Base-by-base conservation (phyloP, 2,329 filamentous ascomycete species). In the Epichloe elymi region DNA sequence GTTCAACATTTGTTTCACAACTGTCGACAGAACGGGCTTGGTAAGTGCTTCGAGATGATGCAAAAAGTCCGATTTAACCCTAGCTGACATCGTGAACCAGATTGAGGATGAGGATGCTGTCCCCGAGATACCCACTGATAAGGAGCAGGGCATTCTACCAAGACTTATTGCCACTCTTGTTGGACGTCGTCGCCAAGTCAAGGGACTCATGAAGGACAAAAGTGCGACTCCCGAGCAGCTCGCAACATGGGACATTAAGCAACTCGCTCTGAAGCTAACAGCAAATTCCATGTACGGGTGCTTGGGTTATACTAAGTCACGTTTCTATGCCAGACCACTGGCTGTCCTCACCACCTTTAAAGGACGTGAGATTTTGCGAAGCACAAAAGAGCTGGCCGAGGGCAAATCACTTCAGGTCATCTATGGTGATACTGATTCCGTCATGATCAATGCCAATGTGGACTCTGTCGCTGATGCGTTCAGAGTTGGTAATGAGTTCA, bases 251-350 rank as follows among this genome's bases (percentile, higher is more conserved):
- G 93, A 98, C 58, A 97, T 96, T 63, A 97, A 95, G 71, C 93
- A 98, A 68, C 76, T 95, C 65, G 94, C 93, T 30, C 71, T 98
- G 62, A 98, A 98, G 71, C 80, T 98, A 49, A 98, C 94, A 42
- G 93, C 93, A 63, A 98, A 98, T 71, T 97, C 91, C 58, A 98
- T 98, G 94, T 98, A 98, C 67, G 93, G 93, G 59, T 98, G 93
- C 76, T 73, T 98, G 67, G 93, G 93, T 59, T 98, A 96, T 66
- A 91, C 88, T 12, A 95, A 90, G 65, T 97, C 93, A 52, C 87
- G 93, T 48, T 98, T 98, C 72, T 98, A 98, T 62, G 93, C 93
- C 53, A 83, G 93, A 51, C 93, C 93, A 11, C 75, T 98, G 46
- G 93, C 93, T 52, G 88, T 97, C 69, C 83, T 98, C 65, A 97